These are phyloP conservation scores for Mycena sp. DNA, from an alignment of 1,284 basidiomycete species.

Conservation along the genomic window DNA sequence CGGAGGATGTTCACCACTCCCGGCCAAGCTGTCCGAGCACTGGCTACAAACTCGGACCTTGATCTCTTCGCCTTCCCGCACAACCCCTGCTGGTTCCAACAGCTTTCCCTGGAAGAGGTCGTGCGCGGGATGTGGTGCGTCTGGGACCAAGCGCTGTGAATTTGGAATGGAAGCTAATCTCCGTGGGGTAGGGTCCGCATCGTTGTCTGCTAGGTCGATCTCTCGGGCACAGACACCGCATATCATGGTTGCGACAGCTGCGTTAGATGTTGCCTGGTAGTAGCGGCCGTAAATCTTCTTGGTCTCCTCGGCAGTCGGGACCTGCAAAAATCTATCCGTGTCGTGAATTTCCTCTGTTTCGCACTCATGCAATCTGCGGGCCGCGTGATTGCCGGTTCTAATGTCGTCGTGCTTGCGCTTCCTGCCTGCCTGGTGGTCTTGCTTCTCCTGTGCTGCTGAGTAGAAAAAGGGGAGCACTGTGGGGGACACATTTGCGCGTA, in stretches of 20 bases:
- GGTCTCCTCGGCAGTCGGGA: constrained; percentile 20
- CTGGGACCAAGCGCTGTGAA: constrained; percentile 16
- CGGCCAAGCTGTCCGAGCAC: background rate
- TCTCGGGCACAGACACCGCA: constrained; percentile 33
- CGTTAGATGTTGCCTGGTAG: constrained; percentile 33
- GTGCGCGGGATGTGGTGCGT: constrained; percentile 12
- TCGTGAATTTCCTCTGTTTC: constrained; percentile 1
- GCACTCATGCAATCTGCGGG: background rate
- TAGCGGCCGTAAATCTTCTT: constrained; percentile 29
- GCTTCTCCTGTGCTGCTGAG: too few relatives aligned
- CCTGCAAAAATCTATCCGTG: constrained; percentile 16
- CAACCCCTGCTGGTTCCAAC: background rate
- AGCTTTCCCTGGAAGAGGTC: constrained; percentile 2
- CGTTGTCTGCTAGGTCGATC: background rate
- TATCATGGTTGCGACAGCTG: constrained; percentile 20
- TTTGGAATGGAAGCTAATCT: constrained; percentile 15
- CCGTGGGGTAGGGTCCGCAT: background rate
- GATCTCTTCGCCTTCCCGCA: background rate
- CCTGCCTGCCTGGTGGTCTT: background rate
- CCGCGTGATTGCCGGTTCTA: background rate
- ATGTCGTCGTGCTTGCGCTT: background rate
- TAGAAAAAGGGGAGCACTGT: too few relatives aligned
- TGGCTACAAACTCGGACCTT: background rate
- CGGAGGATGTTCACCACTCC: constrained; percentile 24
- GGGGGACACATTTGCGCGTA: too few relatives aligned